Evolutionary conservation across 768 basidiomycete genomes (phyloP), one percentile per base, ranked within the genome.

Genomic region (Leccinellum albellum): DNA sequence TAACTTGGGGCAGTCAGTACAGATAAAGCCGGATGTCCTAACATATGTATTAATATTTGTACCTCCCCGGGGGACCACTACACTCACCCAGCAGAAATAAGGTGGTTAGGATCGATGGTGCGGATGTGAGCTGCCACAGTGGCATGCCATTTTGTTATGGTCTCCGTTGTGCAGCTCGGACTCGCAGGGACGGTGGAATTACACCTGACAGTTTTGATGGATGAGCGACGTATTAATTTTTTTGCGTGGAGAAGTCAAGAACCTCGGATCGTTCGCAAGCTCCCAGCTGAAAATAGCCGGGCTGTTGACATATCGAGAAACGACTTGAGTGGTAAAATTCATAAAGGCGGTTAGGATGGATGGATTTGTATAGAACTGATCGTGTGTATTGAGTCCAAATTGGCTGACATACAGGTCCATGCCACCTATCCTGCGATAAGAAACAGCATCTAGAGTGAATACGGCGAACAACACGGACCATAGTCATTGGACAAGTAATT

Each of bases 201-300:
- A 61, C 85, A 87, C 66, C 85, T 85, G 54, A 32, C 4, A 44
- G 50, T 48, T 54, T 21, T 14, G 17, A 40, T 26, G 29, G 40
- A 23, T 63, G 35, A 62, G 53, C 24, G 40, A 45, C 7, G 24
- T 46, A 31, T n/a, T 4, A 10, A 42, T 5, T 17, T n/a, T 4
- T n/a, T 15, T 8, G 32, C 10, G 32, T 3, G 13, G 7, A 44
- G 12, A 42, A 24, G n/a, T 37, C 6, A 32, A 59, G 51, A 53
- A 85, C 82, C 83, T 80, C 9, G 85, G 76, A 62, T 88, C 86
- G 65, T 88, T 88, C 20, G 84, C 86, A 60, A 86, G 61, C 65
- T 88, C 86, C 82, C 82, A 84, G 53, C 37, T 64, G 58, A 87
- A 76, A 53, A 87, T 64, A n/a, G 76, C 70, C 3, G 85, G 69